phyloP scores from a whole-genome alignment of 2,329 filamentous ascomycete genomes.

The Alternaria sp. region DNA sequence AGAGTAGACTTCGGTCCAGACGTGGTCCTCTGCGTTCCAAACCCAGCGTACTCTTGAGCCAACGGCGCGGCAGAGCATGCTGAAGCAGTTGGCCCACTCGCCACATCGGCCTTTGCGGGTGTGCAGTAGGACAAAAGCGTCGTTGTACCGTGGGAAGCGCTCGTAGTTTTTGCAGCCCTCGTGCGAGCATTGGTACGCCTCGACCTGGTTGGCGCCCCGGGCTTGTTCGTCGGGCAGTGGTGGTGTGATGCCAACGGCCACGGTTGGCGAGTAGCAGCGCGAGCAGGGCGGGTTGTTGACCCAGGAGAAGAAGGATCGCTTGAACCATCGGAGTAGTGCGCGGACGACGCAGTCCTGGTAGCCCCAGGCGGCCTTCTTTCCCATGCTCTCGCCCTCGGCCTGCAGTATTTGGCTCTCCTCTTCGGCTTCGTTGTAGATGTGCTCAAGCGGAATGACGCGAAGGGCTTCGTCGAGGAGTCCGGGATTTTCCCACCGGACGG shows the following conservation, averaged over 20 bases:
- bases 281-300: conserved; percentile 93
- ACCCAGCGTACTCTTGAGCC: conserved; percentile 94
- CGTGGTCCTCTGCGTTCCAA: conserved; percentile 97
- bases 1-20: conserved; percentile 98
- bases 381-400: conserved; percentile 87
- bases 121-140: conserved; percentile 91
- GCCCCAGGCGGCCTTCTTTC: conserved; percentile 85
- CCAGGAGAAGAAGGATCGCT: conserved; percentile 92
- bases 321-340: conserved; percentile 94
- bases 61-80: conserved; percentile 94
- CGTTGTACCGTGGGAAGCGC: conserved; percentile 91
- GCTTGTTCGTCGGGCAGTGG: conserved; percentile 90
- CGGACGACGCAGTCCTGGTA: conserved; percentile 97
- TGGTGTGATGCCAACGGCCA: conserved; percentile 81
- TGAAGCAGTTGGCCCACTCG: conserved; percentile 99
- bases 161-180: conserved; percentile 79
- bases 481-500: conserved; percentile 94
- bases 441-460: conserved; percentile 83
- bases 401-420: conserved; percentile 89
- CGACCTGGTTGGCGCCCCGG: conserved; percentile 84
- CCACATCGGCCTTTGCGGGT: conserved; percentile 86
- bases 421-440: conserved; percentile 92
- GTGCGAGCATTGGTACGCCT: conserved; percentile 87
- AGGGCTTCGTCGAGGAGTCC: conserved; percentile 92
- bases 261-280: conserved; percentile 81